Evolutionary conservation across 371 early-diverging fungal genomes (phyloP).

Genomic region (Batrachochytrium dendrobatidis): DNA sequence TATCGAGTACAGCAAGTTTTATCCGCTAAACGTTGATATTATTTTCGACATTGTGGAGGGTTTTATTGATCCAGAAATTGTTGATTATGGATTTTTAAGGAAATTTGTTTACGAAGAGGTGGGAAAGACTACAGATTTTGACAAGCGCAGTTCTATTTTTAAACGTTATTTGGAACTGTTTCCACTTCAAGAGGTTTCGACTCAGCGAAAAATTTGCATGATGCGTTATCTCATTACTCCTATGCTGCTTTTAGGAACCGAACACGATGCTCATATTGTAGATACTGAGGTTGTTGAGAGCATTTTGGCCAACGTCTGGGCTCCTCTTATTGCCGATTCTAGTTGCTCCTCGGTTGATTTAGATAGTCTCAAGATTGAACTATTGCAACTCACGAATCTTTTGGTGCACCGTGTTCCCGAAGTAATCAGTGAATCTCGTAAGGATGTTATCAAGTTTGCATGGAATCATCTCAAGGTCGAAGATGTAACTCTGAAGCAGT

Average conservation of each 20-base stretch:
- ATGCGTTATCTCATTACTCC: slow-evolving; percentile 74
- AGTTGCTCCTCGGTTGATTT: slow-evolving; percentile 49
- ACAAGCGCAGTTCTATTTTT: slow-evolving; percentile 58
- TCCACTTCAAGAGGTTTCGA: slow-evolving; percentile 30
- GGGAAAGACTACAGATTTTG: slow-evolving; percentile 46
- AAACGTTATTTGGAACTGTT: slow-evolving; percentile 60
- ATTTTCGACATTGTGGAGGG: slow-evolving; percentile 70
- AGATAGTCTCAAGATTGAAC: slow-evolving; percentile 72
- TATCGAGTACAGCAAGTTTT: slow-evolving; percentile 46
- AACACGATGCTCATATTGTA: slow-evolving; percentile 47
- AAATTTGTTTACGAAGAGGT: slow-evolving; percentile 66
- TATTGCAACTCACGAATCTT: slow-evolving; percentile 85
- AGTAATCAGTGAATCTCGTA: slow-evolving; percentile 70
- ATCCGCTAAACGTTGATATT: slow-evolving; percentile 43
- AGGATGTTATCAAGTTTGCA: slow-evolving; percentile 90
- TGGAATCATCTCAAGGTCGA: slow-evolving; percentile 86
- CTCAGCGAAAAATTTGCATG: slow-evolving; percentile 54
- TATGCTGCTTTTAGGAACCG: slow-evolving; percentile 55
- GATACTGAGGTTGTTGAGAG: slow-evolving; percentile 59
- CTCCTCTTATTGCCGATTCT: slow-evolving; percentile 44
- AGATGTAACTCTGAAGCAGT: slow-evolving; percentile 88
- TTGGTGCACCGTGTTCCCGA: slow-evolving; percentile 76
- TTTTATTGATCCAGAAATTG: slow-evolving; percentile 62
- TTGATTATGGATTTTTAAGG: slow-evolving; percentile 64
- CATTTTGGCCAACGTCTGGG: slow-evolving; percentile 67